A percentile compares a stretch with the other conserved stretches of the same genome.
phyloP scores from a whole-genome alignment of 768 basidiomycete genomes.

The Tylopilus subfusipes region DNA sequence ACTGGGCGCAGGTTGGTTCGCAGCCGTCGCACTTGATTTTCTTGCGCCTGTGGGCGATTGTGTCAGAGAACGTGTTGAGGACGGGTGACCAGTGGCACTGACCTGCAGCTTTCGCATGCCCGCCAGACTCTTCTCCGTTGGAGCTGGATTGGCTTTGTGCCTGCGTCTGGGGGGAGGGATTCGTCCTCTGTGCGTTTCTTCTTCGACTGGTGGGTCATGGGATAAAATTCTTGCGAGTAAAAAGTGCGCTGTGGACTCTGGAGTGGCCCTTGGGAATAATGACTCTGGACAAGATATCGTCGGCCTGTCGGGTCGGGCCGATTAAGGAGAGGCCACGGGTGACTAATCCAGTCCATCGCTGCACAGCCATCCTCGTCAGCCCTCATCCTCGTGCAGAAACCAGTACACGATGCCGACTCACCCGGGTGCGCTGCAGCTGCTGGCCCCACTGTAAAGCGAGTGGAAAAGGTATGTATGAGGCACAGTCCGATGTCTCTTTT shows the following conservation, averaged over 20 bases:
- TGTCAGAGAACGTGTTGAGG: conserved; percentile 16
- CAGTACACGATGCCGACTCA: conserved; percentile 19
- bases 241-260: conserved; percentile 21
- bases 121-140: conserved; percentile 83
- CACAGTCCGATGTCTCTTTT: conserved; percentile 5
- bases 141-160: conserved; percentile 69
- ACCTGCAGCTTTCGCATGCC: conserved; percentile 89
- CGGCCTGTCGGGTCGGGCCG: conserved; percentile 37
- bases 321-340: conserved; percentile 24
- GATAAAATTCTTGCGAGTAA: conserved; percentile 43
- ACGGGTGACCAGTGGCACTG: conserved; percentile 31
- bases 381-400: conserved; percentile 15
- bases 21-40: conserved; percentile 92
- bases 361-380: conserved; percentile 26
- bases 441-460: conserved; percentile 4
- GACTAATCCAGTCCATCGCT: conserved; percentile 35
- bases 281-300: conserved; percentile 32
- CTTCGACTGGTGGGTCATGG: conserved; percentile 58
- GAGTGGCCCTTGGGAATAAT: conserved; percentile 17
- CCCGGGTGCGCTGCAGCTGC: conserved; percentile 8
- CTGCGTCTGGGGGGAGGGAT: conserved; percentile 44
- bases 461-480: conserved; percentile 25
- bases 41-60: conserved; percentile 58
- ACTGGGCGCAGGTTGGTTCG: conserved; percentile 85
- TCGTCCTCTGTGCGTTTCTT: conserved; percentile 75